Evolutionary conservation across 345 rosid genomes (phyloP), one percentile per base, ranked within the genome.

Genomic region (Barbarea vulgaris): DNA sequence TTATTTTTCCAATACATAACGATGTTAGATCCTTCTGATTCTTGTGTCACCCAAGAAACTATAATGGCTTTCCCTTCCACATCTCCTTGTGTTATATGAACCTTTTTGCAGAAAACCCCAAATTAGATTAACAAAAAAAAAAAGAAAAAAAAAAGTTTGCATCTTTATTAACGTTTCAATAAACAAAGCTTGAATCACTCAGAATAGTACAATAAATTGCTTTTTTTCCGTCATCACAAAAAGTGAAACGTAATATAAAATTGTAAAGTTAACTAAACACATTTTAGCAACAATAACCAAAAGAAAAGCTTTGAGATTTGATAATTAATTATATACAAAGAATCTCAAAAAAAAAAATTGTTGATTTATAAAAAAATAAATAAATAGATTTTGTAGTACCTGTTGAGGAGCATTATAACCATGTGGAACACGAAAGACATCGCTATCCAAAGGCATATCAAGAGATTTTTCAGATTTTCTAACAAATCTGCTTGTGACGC

Each of bases 51-150:
- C 98, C 98, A 94, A 53, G 98, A 94, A 44, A 91, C 84, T 67
- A 90, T 91, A 82, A 94, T 83, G 66, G 85, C 95, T 70, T 81
- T 87, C 5, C 97, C 98, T 36, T 75, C 91, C 25, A 73, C 85
- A 83, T 94, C 96, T 68, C 97, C 98, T 88, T 89, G 98, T 64
- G 97, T 94, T 84, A 94, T 83, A 72, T 94, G 96, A 47, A 93
- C 96, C 81, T 78, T 66, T 74, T 63, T 42, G 24, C 17, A 13
- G 17, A 13, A 13, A 24, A 25, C 3, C 2, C n/a, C n/a, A n/a
- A n/a, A n/a, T n/a, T n/a, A 25, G 4, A 25, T 25, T 0, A 31
- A 30, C 7, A 25, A 53, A 11, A 47, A 21, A 58, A 67, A 42
- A 14, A 33, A 46, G 14, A 59, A 14, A 13, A 1, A 2, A 59